Base-by-base conservation (phyloP, 495 filamentous ascomycete genomes). In the Aspergillus avenaceus region DNA sequence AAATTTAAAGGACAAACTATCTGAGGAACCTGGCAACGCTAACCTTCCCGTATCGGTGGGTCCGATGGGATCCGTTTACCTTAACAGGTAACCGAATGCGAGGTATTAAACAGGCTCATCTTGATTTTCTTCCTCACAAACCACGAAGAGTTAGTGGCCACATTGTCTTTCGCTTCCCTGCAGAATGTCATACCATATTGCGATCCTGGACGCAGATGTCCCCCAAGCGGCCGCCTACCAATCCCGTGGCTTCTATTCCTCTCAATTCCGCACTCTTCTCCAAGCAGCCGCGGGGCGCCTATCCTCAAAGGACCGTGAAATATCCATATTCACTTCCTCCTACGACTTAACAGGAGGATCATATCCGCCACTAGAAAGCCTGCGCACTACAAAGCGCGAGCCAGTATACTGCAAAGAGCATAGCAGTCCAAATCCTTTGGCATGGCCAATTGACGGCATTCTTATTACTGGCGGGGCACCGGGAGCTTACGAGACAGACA, bases 151-250 rank as follows among this genome's bases (percentile, higher is more conserved):
- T n/a, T n/a, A 19, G 50, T 22, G 12, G 37, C 9, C 18, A 43
- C 40, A n/a, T 41, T 36, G 25, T 43, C 7, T 43, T 18, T 14
- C 41, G 1, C 23, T 12, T 16, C 26, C 4, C 12, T 27, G 16
- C 25, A 26, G 12, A 4, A 43, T 29, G 45, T 22, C 21, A 16
- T 44, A 57, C 25, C 72, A 75, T 54, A 59, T 75, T 52, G 72
- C 72, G 22, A 59, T 70, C 38, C 59, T 75, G 29, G 72, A 75
- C 53, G 53, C 61, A 37, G 70, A 74, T 52, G 48, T 70, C 21
- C 70, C 70, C 37, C 65, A 68, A 14, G 61, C 62, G 26, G 47
- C 60, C 27, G 61, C 72, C 47, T 72, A 72, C 52, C 41, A 45
- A 25, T 34, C 56, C 18, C 67, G 65, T 3, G 69, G 70, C 32